These are phyloP conservation scores for Solanum hybrid DNA, from an alignment of 305 asterid species.

Conservation along the genomic window DNA sequence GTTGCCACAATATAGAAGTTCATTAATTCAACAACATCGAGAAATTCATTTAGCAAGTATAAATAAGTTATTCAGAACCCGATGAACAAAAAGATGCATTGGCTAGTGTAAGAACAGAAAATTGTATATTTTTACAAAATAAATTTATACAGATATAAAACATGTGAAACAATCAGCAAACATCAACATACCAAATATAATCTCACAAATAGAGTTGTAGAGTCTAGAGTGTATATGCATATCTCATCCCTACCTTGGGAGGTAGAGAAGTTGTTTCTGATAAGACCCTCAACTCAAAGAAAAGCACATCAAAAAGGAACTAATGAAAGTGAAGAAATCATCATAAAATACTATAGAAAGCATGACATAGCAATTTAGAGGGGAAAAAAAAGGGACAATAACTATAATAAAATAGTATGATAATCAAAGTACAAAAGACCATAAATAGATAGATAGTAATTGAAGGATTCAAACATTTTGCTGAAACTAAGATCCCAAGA, in stretches of 20 bases:
- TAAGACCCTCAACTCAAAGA: background rate
- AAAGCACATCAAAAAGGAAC: background rate
- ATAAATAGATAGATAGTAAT: background rate
- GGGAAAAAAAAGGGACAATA: background rate
- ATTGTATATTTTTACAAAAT: background rate
- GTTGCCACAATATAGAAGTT: background rate
- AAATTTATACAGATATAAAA: background rate
- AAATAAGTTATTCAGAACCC: background rate
- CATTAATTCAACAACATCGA: no score
- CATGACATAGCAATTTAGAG: background rate
- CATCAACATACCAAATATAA: background rate
- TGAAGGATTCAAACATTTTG: background rate
- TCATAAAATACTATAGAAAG: background rate
- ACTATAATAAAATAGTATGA: background rate
- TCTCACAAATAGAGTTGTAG: background rate
- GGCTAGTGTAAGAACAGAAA: background rate
- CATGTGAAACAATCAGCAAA: background rate
- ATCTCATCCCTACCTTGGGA: background rate
- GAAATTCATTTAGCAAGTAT: background rate
- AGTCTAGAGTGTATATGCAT: background rate
- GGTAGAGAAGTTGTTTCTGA: background rate
- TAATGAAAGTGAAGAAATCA: background rate
- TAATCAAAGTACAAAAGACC: background rate
- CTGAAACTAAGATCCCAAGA: background rate
- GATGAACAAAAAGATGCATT: background rate